These are phyloP conservation scores for Monosporascus cannonballus DNA, from an alignment of 2,329 filamentous ascomycete genomes.

Conservation along the genomic window DNA sequence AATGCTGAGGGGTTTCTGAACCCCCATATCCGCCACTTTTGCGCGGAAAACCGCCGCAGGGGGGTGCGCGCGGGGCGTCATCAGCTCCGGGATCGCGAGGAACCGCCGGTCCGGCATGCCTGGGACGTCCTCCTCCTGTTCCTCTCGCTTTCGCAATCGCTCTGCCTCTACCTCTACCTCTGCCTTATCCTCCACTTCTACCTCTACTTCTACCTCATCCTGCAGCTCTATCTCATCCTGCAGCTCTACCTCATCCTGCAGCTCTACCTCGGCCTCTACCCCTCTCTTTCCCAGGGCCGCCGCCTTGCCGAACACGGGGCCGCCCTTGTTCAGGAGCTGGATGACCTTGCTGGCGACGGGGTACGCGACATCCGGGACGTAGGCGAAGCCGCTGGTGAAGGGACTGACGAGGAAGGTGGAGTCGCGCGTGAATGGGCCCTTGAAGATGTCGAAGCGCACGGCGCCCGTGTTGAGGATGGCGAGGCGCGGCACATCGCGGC, in stretches of 20 bases:
- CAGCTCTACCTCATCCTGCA: background rate
- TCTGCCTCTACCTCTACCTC: background rate
- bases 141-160: too few species aligned
- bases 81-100: conserved; percentile 44
- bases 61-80: conserved; percentile 10
- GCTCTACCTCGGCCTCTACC: background rate
- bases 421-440: conserved; percentile 84
- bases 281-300: background rate
- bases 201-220: too few species aligned
- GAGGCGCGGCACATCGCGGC: conserved; percentile 58
- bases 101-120: conserved; percentile 35
- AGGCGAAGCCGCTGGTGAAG: conserved; percentile 73
- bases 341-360: conserved; percentile 63
- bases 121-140: background rate
- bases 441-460: conserved; percentile 92
- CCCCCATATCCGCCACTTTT: conserved; percentile 13
- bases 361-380: conserved; percentile 77
- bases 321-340: conserved; percentile 49
- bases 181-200: background rate
- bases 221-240: background rate
- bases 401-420: conserved; percentile 82
- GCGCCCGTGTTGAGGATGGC: conserved; percentile 84
- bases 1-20: conserved; percentile 15
- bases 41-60: conserved; percentile 2
- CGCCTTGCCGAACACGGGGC: conserved; percentile 37